Base-by-base conservation (phyloP, 2,329 filamentous ascomycete species). In the Trichoderma sp. region DNA sequence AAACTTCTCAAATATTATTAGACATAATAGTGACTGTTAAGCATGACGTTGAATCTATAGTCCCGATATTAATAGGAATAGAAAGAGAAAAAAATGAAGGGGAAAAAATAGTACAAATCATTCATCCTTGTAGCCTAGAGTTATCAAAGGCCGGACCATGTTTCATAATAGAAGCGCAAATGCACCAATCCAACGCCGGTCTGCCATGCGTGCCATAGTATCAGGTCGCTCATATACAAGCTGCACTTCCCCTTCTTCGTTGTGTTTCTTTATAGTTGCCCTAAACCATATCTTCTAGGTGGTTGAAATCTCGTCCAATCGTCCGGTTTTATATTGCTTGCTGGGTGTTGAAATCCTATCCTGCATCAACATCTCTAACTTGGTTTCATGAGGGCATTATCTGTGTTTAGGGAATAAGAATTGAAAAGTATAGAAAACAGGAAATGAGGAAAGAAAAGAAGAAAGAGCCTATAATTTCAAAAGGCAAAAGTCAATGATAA, bases 171-270 rank as follows among this genome's bases (percentile, higher is more conserved):
- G 46, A 59, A 68, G 52, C 55, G 61, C 51, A 49, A 66, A 66
- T 58, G 56, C 61, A 64, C 54, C 61, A 65, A 43, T 43, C 66
- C 58, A 69, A 69, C 68, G 68, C 68, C 68, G 56, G 49, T 65
- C 61, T 66, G 54, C 54, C 46, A 60, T 66, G 55, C 56, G 46
- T 51, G 18, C 56, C 54, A 34, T 55, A 46, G 55, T 21, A 59
- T 52, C 34, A 24, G 46, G 59, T 34, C 30, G 58, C 60, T 58
- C 60, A 43, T 63, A 69, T 55, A 66, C 54, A 65, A 60, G 60
- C 30, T 59, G 56, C 54, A 46, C 55, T 65, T 39, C 43, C 60
- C 24, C n/a, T 55, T 34, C 46, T 24, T 13, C n/a, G 46, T 24
- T 49, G n/a, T 43, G 39, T 64, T 51, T 64, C 51, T 61, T 18